A percentile compares a stretch with the other conserved stretches of the same genome.
Evolutionary conservation across 345 rosid species (phyloP).

Genomic region (Turnera subulata): DNA sequence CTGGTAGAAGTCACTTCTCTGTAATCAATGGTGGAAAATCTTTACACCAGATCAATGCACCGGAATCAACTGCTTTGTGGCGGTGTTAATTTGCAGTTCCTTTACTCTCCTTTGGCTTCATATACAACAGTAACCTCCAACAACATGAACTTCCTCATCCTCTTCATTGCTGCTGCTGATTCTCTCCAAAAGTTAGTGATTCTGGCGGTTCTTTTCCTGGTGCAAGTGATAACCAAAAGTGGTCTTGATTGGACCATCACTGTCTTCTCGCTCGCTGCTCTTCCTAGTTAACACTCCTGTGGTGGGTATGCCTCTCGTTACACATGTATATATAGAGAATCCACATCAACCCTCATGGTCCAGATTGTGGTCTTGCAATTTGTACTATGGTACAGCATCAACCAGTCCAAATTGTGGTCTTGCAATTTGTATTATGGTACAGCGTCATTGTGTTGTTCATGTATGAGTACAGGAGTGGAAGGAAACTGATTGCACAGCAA

Average conservation of each 20-base stretch:
- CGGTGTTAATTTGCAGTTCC: conserved; percentile 30
- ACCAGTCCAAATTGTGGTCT: conserved; percentile 45
- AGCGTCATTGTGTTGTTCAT: conserved; percentile 44
- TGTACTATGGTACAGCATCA: conserved; percentile 46
- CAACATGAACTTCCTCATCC: conserved; percentile 46
- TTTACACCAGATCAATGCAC: too few relatives aligned
- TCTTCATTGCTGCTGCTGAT: conserved; percentile 55
- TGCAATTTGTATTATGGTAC: conserved; percentile 51
- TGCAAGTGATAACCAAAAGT: too few relatives aligned
- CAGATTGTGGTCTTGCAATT: too few relatives aligned
- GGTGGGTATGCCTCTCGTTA: conserved; percentile 51
- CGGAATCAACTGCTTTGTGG: conserved; percentile 37
- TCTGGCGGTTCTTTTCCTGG: too few relatives aligned
- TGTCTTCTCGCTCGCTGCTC: conserved; percentile 41
- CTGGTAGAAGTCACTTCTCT: too few relatives aligned
- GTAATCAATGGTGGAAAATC: conserved; percentile 34
- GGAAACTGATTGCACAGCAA: conserved; percentile 41
- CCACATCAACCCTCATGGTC: too few relatives aligned
- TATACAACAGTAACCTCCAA: conserved; percentile 43
- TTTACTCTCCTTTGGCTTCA: conserved; percentile 28
- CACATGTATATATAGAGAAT: conserved; percentile 52
- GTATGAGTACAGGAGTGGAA: too few relatives aligned
- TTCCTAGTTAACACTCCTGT: conserved; percentile 54
- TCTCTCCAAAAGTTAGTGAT: too few relatives aligned
- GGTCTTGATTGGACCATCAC: conserved; percentile 54